These are phyloP conservation scores for Staphylotrichum tortipilum DNA, from an alignment of 495 filamentous ascomycete species.

Conservation along the genomic window DNA sequence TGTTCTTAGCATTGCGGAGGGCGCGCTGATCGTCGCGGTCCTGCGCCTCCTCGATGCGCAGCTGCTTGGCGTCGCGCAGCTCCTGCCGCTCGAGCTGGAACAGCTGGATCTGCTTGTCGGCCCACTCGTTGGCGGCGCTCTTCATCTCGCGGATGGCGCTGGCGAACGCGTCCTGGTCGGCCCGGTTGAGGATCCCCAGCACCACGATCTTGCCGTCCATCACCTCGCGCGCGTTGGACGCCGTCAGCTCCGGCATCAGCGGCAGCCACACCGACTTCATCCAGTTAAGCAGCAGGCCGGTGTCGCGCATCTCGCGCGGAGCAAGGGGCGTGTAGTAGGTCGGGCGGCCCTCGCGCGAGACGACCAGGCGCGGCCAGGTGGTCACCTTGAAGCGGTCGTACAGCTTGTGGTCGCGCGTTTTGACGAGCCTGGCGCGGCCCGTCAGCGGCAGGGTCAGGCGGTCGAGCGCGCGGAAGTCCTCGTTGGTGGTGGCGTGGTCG, in stretches of 20 bases:
- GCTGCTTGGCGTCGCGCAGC: constrained; percentile 84
- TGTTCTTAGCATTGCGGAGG: constrained; percentile 79
- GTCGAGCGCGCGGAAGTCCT: constrained; percentile 86
- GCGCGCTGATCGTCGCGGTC: constrained; percentile 86
- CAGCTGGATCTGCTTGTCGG: constrained; percentile 83
- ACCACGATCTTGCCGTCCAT: constrained; percentile 93
- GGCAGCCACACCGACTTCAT: constrained; percentile 95
- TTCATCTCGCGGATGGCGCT: constrained; percentile 82
- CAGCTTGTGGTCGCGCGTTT: constrained; percentile 65
- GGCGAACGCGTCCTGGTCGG: constrained; percentile 69
- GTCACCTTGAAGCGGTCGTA: constrained; percentile 83
- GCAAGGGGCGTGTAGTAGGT: constrained; percentile 79
- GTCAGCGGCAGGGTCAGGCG: constrained; percentile 76
- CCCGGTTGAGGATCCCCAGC: constrained; percentile 76
- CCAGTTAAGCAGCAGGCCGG: constrained; percentile 71
- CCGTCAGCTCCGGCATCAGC: constrained; percentile 92
- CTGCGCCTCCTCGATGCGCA: constrained; percentile 92
- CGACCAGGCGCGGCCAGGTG: constrained; percentile 86
- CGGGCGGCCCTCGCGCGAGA: constrained; percentile 78
- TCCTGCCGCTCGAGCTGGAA: constrained; percentile 91
- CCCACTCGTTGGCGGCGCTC: constrained; percentile 91
- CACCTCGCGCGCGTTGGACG: constrained; percentile 82
- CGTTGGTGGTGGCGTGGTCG: constrained; percentile 82
- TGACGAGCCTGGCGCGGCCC: constrained; percentile 85
- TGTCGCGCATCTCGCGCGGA: constrained; percentile 84